Base-by-base conservation (phyloP, 345 rosid genomes). In the Carallia pectinifolia region DNA sequence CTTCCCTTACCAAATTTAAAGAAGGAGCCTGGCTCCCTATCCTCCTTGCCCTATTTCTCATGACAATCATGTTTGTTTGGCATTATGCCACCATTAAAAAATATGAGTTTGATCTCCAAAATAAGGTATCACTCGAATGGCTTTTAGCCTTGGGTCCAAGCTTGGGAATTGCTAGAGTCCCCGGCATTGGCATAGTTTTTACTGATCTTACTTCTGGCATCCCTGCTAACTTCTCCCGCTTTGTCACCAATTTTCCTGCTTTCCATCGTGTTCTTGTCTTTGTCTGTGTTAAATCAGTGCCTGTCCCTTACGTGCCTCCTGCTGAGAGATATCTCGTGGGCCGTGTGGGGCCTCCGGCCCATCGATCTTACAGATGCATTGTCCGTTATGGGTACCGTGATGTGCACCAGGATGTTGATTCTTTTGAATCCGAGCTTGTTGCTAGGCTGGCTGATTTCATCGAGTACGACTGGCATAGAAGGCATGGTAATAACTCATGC, bases 21-120 rank as follows among this genome's bases (percentile, higher is more conserved):
- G 99, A 96, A 69, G 99, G 99, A 62, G 99, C 99, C 31, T 96
- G 99, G 99, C 97, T 96, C 31, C 99, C 99, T 16, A 92, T 96
- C 71, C 99, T 96, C 78, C 81, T 92, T 56, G 97, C 99, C 18
- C 85, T 96, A 30, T 55, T 90, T 66, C 91, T 96, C 72, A 89
- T 90, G 86, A 89, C 84, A 66, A 69, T 90, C 85, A 90, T 96
- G 99, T 88, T 96, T 67, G 88, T 96, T 61, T 96, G 99, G 99
- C 98, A 92, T 73, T 96, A 92, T 66, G 86, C 91, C 18, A 92
- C 99, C 67, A 82, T 90, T 64, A 90, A 90, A 80, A 96, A 90
- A 71, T 96, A 96, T 62, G 99, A 96, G 74, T 92, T 80, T 61
- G 98, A 96, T 71, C 91, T 92, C 79, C 93, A 96, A 77, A 92